phyloP scores from a whole-genome alignment of 176 grass and related monocot species.

The Bothriochloa decipiens region DNA sequence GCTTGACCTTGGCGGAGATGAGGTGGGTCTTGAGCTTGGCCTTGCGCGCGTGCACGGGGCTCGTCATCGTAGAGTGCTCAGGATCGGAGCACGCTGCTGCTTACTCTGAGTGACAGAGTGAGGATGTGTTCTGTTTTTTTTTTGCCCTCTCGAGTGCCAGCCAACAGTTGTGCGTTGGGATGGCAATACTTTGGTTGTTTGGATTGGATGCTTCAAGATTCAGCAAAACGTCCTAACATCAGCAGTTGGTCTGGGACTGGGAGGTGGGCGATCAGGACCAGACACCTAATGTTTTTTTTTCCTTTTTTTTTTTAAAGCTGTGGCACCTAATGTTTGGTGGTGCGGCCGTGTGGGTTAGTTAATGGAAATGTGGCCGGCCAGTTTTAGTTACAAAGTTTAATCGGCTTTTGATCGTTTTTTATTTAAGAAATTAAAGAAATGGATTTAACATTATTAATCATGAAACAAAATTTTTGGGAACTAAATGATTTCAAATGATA shows the following conservation, averaged over 20 bases:
- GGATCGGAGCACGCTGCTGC: neutral
- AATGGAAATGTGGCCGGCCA: too few relatives aligned
- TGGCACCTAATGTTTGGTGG: too few relatives aligned
- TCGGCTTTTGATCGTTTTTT: too few relatives aligned
- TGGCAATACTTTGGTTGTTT: neutral
- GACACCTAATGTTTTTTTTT: slow-evolving; percentile 26
- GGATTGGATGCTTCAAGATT: slow-evolving; percentile 33
- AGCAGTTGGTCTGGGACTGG: neutral
- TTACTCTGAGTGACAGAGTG: neutral
- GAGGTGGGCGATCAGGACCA: slow-evolving; percentile 21
- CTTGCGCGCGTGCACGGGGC: slow-evolving; percentile 56
- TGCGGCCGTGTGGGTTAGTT: too few relatives aligned
- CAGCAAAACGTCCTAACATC: slow-evolving; percentile 10
- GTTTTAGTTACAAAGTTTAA: too few relatives aligned
- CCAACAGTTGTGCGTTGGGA: neutral
- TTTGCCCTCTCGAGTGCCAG: neutral
- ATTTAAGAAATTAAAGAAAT: too few relatives aligned
- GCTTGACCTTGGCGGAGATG: slow-evolving; percentile 59
- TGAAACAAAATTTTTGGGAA: too few relatives aligned
- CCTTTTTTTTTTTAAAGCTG: too few relatives aligned
- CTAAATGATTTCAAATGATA: too few relatives aligned
- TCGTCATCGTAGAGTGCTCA: slow-evolving; percentile 42
- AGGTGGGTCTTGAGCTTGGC: slow-evolving; percentile 60
- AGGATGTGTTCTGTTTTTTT: neutral
- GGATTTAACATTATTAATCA: too few relatives aligned